Percentiles rank a stretch among this genome's conserved stretches.
phyloP scores from a whole-genome alignment of 2,329 filamentous ascomycete species.

The Colletotrichum melonis region DNA sequence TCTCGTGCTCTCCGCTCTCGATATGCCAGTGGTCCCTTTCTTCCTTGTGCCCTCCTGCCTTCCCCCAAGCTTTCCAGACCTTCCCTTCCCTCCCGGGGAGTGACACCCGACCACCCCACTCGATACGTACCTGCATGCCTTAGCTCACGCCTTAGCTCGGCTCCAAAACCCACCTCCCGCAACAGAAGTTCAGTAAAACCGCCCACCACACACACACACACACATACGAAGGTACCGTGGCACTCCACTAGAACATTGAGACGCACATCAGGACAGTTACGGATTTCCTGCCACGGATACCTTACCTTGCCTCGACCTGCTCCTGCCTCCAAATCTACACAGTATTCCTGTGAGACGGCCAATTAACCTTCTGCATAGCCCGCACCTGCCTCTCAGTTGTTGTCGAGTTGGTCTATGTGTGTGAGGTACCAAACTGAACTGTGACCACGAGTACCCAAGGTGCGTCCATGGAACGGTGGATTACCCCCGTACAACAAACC shows the following conservation, averaged over 20 bases:
- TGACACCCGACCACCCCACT: conserved; percentile 20
- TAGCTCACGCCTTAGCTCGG: conserved; percentile 26
- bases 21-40: neutral
- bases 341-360: too few species aligned
- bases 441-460: too few species aligned
- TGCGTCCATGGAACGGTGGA: too few species aligned
- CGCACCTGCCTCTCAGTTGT: neutral
- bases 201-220: neutral
- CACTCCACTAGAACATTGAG: conserved; percentile 9
- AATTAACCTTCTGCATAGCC: neutral
- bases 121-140: conserved; percentile 23
- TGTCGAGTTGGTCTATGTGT: too few species aligned
- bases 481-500: neutral
- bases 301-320: neutral
- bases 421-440: too few species aligned
- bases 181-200: conserved; percentile 12
- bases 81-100: neutral
- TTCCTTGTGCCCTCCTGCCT: neutral
- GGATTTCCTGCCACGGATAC: conserved; percentile 3
- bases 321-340: neutral
- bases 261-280: neutral
- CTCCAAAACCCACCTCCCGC: conserved; percentile 33
- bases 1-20: neutral
- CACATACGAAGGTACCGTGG: too few species aligned
- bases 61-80: neutral